Evolutionary conservation across 257 asterid genomes (phyloP).

Genomic region (Linderniella brevidens): DNA sequence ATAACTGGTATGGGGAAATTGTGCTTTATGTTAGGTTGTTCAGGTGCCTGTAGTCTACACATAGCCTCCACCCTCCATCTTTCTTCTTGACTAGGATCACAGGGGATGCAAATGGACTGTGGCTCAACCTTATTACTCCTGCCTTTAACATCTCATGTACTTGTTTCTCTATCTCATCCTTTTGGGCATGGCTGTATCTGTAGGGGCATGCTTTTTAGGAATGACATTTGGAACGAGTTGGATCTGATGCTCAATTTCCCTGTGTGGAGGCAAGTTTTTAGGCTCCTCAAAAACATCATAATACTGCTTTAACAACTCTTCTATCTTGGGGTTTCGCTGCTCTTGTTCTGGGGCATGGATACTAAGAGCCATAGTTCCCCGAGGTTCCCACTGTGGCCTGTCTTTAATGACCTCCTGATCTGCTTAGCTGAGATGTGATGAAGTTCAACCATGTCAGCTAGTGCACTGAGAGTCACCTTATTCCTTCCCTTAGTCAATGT

Average conservation of each 20-base stretch:
- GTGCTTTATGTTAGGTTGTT: constrained; percentile 1
- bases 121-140: not conserved
- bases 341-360: not conserved
- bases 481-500: not conserved
- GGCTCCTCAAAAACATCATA: not conserved
- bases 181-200: not conserved
- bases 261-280: not conserved
- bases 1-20: constrained; percentile 7
- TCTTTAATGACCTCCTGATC: not conserved
- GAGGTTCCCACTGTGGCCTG: not conserved
- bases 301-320: not conserved
- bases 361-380: not conserved
- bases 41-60: not conserved
- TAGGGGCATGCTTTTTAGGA: not conserved
- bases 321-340: not conserved
- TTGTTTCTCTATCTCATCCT: not conserved
- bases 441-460: not conserved
- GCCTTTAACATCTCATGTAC: not conserved
- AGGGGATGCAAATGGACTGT: not conserved
- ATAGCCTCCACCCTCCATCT: not conserved
- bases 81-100: constrained; percentile 3
- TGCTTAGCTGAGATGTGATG: not conserved
- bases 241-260: not conserved
- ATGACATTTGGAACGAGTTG: not conserved
- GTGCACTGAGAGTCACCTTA: not conserved